phyloP scores from a whole-genome alignment of 2,329 filamentous ascomycete species.

The Tolypocladium inflatum region DNA sequence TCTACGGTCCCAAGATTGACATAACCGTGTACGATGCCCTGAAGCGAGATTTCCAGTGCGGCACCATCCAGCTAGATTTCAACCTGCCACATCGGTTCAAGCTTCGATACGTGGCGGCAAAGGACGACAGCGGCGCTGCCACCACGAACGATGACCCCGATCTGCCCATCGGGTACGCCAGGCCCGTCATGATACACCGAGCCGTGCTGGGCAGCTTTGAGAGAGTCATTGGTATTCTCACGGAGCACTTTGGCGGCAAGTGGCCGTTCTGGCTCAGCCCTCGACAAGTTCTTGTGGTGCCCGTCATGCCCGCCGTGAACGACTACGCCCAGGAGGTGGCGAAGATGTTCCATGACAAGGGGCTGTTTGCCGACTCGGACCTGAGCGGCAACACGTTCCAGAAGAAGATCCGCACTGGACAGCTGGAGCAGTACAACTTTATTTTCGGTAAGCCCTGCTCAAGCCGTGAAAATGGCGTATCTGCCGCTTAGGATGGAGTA shows the following conservation, averaged over 20 bases:
- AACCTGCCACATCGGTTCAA: conserved; percentile 47
- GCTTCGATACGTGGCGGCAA: conserved; percentile 40
- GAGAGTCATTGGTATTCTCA: conserved; percentile 63
- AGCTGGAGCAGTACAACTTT: conserved; percentile 76
- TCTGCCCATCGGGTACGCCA: conserved; percentile 60
- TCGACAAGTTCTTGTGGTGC: conserved; percentile 55
- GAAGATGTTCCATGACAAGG: conserved; percentile 54
- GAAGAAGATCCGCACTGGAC: conserved; percentile 80
- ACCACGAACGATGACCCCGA: conserved; percentile 35
- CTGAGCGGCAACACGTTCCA: conserved; percentile 66
- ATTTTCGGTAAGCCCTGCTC: conserved; percentile 51
- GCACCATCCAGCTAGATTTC: conserved; percentile 94
- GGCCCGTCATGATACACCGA: conserved; percentile 80
- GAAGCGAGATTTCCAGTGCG: conserved; percentile 48
- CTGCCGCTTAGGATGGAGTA: background rate
- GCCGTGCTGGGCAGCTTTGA: conserved; percentile 67
- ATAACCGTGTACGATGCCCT: conserved; percentile 88
- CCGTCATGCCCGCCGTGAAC: conserved; percentile 67
- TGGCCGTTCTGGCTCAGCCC: conserved; percentile 87
- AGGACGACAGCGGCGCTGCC: conserved; percentile 29
- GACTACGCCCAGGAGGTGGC: conserved; percentile 71
- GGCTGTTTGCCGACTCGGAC: conserved; percentile 55
- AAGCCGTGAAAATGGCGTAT: background rate
- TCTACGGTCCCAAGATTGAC: conserved; percentile 98
- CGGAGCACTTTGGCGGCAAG: conserved; percentile 77